Evolutionary conservation across 345 rosid species (phyloP).

Genomic region (Syzygium grande): DNA sequence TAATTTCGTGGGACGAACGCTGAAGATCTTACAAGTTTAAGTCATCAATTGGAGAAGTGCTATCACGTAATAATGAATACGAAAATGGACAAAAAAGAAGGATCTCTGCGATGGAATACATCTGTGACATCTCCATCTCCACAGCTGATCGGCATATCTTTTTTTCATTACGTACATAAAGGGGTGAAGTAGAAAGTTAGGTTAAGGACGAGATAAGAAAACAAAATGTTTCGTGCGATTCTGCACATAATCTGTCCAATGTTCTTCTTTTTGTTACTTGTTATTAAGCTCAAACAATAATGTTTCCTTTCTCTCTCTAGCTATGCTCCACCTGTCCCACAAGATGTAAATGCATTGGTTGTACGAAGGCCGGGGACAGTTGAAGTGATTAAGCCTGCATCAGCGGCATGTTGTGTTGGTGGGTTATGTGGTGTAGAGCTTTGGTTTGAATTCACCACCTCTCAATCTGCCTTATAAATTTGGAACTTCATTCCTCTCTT

Average conservation of each 20-base stretch:
- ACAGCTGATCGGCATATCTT: not conserved
- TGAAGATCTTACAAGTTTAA: too few relatives aligned
- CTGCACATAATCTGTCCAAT: not conserved
- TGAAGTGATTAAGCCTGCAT: conserved; percentile 18
- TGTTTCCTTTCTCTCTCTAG: not conserved
- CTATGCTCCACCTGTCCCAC: conserved; percentile 9
- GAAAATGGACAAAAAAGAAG: not conserved
- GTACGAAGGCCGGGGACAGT: conserved; percentile 22
- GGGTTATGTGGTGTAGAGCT: not conserved
- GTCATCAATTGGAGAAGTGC: too few relatives aligned
- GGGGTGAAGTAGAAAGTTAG: not conserved
- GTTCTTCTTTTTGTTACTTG: not conserved
- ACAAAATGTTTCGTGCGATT: not conserved
- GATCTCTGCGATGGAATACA: not conserved
- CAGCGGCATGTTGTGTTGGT: not conserved
- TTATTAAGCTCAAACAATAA: not conserved
- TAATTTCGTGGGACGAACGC: too few relatives aligned
- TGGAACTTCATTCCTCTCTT: not conserved
- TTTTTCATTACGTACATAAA: not conserved
- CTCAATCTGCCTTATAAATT: not conserved
- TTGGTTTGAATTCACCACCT: not conserved
- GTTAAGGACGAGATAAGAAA: not conserved
- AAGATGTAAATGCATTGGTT: conserved; percentile 8
- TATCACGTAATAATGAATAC: not conserved
- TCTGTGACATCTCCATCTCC: not conserved